Evolutionary conservation across 1,284 basidiomycete species (phyloP), one percentile per base, ranked within the genome.

Genomic region (Marasmius fiardii): DNA sequence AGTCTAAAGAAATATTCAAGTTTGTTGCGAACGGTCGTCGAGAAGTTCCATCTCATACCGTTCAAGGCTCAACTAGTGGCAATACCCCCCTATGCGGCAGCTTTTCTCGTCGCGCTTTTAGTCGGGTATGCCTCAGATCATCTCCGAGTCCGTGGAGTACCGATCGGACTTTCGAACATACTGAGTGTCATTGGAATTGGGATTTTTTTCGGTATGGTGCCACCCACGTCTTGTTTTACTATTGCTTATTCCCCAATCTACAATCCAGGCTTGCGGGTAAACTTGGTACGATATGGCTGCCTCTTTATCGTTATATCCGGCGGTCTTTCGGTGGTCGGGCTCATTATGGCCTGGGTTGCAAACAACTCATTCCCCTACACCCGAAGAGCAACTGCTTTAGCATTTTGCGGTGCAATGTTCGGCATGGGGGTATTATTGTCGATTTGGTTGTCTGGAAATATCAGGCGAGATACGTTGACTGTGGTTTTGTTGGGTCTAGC

Each of bases 291-390:
- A 61, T 83, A 83, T 58, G 78, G 68, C 5, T 77, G 75, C 8
- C 69, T 83, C 1, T 83, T 81, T 69, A 68, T 83, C 55, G 76
- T 75, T 4, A 73, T 81, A 34, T 64, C 74, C 0, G 80, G 81
- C 20, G 66, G 71, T 16, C 81, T 80, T 63, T 65, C 73, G 10
- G 57, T 69, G 3, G 74, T 77, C 0, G 76, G 81, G 1, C 69
- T 77, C 6, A 57, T 78, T 23, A 67, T 71, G 4, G 77, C 81
- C 0, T 84, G 82, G 81, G 66, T 69, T 51, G 74, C 83, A 14
- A 85, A 85, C 66, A 86, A 86, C 67, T 74, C 80, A 21, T 71
- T 78, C 0, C 82, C 82, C 0, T 76, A 82, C 61, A 73, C 76
- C 53, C 72, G 81, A 43, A 74, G 82, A 39, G 81, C 81, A 4